These are phyloP conservation scores for Psilocybe cubensis DNA, from an alignment of 768 basidiomycete species.

Conservation along the genomic window DNA sequence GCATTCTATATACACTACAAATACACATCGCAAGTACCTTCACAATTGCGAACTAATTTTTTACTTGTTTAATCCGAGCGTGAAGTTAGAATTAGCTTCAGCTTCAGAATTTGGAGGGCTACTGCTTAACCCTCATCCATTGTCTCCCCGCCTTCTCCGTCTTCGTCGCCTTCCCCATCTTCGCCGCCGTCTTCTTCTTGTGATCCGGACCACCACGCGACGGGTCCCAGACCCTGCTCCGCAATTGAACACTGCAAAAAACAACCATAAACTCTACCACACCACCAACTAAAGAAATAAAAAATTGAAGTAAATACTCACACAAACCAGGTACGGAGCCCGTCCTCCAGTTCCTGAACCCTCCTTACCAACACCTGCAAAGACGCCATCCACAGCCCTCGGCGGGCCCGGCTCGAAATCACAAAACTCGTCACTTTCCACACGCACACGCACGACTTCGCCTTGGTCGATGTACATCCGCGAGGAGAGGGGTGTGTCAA, in stretches of 20 bases:
- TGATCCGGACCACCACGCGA: conserved; percentile 73
- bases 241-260: conserved; percentile 71
- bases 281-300: neutral
- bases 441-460: conserved; percentile 75
- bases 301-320: conserved; percentile 48
- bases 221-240: conserved; percentile 81
- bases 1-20: neutral
- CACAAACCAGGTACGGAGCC: conserved; percentile 73
- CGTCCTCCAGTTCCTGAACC: conserved; percentile 50
- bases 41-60: neutral
- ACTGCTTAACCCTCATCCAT: conserved; percentile 47
- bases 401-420: conserved; percentile 88
- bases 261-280: no score
- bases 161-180: no score
- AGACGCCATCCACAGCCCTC: conserved; percentile 75
- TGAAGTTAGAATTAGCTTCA: no score
- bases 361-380: conserved; percentile 46
- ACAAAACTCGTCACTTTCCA: conserved; percentile 82
- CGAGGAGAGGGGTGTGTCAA: conserved; percentile 66
- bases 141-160: conserved; percentile 31
- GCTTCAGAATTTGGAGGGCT: no score
- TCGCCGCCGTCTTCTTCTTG: no score
- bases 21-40: neutral
- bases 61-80: no score
- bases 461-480: conserved; percentile 84